These are phyloP conservation scores for Tolypocladium album DNA, from an alignment of 2,329 filamentous ascomycete genomes.

Conservation along the genomic window DNA sequence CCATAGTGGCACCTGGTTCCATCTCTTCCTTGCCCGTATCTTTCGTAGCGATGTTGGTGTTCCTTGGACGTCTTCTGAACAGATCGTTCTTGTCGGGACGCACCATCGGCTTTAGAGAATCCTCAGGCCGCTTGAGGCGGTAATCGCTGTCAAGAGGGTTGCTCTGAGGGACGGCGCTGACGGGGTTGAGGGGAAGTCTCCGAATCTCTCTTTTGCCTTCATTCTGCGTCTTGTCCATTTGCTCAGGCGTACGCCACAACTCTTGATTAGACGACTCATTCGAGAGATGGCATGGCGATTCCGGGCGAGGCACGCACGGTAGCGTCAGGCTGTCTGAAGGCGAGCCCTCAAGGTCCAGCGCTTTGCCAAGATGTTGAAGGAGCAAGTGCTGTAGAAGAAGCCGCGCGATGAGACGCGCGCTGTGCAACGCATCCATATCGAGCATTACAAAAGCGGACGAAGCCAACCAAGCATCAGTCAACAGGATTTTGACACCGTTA, in stretches of 20 bases:
- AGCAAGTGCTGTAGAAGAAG: background rate
- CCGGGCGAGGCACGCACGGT: conserved; percentile 1
- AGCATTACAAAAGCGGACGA: background rate
- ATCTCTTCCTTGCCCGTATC: too few relatives aligned
- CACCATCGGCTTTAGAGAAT: background rate
- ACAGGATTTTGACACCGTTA: background rate
- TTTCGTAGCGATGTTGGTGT: background rate
- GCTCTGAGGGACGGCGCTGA: background rate
- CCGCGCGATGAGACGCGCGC: background rate
- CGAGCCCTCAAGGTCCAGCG: conserved; percentile 1
- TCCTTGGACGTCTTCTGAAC: background rate
- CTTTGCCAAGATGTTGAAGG: background rate
- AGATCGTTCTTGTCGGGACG: background rate
- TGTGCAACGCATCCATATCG: background rate
- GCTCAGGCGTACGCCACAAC: background rate
- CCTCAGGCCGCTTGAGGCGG: background rate
- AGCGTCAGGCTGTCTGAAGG: conserved; percentile 1
- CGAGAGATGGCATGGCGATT: background rate
- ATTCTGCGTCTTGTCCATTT: background rate
- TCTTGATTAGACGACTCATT: background rate
- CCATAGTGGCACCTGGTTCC: background rate
- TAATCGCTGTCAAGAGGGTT: background rate
- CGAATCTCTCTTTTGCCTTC: background rate
- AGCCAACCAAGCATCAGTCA: background rate
- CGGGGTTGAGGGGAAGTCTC: background rate